Evolutionary conservation across 805 yeast genomes (phyloP), one percentile per base, ranked within the genome.

Genomic region (Starmerella geochares): DNA sequence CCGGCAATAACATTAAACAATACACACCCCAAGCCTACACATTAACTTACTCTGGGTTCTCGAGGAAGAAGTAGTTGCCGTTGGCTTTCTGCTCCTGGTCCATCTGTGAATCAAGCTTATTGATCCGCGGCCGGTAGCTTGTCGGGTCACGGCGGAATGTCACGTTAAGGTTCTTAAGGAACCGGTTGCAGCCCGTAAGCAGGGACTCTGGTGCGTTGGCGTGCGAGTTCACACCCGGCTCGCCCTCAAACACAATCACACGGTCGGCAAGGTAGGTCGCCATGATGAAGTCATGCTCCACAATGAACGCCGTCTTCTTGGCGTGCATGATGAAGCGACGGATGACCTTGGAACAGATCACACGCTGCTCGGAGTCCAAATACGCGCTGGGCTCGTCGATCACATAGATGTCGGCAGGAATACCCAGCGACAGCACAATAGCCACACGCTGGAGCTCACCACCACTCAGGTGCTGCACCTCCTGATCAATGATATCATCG

Each of bases 391-490:
- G 99, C 72, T 92, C 99, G 70, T 92, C 99, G 60, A 92, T 92
- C 67, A 92, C 77, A 67, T 92, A 92, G 59, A 92, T 85, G 69
- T 92, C 98, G 25, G 98, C 97, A 17, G 85, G 85, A 46, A 82
- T 72, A 78, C 99, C 99, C 53, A 92, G 75, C 4, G 97, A 81
- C 66, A 92, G 76, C 32, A 87, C 94, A 70, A 92, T 90, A 57
- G 99, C 99, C 54, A 92, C 98, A 76, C 99, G 83, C 74, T 92
- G 99, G 74, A 92, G 77, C 74, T 92, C 99, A 80, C 99, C 99
- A 74, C 99, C 99, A 44, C 96, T 88, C 69, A 92, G 74, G 62
- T 86, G 86, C 73, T 86, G 96, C 47, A 92, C 98, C 71, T 92
- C 97, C 69, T 92, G 95, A 70, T 92, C 99, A 57, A 92, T 83